Evolutionary conservation across 1,284 basidiomycete species (phyloP), one percentile per base, ranked within the genome.

Genomic region (Naganishia cerealis): DNA sequence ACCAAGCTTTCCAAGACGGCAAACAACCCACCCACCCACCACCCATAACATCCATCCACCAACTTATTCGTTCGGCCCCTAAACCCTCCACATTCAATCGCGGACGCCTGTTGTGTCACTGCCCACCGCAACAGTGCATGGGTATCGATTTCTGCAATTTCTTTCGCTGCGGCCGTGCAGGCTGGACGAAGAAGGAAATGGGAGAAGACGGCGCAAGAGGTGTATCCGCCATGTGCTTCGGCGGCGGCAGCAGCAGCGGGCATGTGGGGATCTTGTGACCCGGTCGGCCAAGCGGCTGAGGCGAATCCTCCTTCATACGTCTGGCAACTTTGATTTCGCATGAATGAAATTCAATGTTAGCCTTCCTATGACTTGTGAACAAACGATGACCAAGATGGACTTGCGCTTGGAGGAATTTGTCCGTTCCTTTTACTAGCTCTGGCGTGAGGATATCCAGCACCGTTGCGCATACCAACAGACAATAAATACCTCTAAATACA

Each of bases 241-340:
- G 58, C 94, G 90, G 50, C 94, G 85, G 75, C 72, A 10, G 72
- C 73, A 48, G 7, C 88, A 82, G 24, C 67, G 55, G 10, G 66
- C 65, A 57, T 70, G 63, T 65, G 33, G 26, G 73, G 38, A 84
- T 79, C 36, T 81, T 75, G 10, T 68, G 73, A 26, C 74, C 75
- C 71, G 76, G 80, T 75, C 57, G 75, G 72, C 73, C 77, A 65
- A 0, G 91, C 90, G 0, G 92, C 85, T 3, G 90, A 91, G 0
- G 93, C 86, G 75, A 99, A 94, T 0, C 96, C 95, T 43, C 96
- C 96, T 81, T 99, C 96, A 81, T 95, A 99, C 0, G 94, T 99
- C 80, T 99, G 96, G 76, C 94, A 97, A 12, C 88, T 90, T 0
- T 5, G 13, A 24, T 7, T n/a, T 8, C n/a, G 40, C 29, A 24